Evolutionary conservation across 306 rosid genomes (phyloP).

Genomic region (Trifolium pratense): DNA sequence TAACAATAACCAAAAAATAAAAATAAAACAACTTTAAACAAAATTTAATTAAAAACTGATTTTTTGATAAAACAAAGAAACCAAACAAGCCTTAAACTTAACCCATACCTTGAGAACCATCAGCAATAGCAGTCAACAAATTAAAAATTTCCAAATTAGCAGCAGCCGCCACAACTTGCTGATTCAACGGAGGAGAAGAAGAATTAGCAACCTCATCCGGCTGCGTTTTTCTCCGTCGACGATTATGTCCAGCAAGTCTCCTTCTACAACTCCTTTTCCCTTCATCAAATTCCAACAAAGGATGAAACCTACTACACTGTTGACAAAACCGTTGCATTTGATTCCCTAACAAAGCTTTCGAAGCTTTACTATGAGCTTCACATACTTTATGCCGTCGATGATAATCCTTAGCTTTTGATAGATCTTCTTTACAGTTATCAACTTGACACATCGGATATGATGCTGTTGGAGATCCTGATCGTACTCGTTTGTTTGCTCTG

Average conservation of each 20-base stretch:
- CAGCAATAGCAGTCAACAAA: constrained; percentile 72
- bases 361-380: constrained; percentile 81
- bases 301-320: constrained; percentile 98
- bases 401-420: constrained; percentile 79
- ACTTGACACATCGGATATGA: constrained; percentile 88
- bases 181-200: constrained; percentile 24
- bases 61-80: background rate
- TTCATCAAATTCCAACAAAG: constrained; percentile 79
- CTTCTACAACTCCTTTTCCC: constrained; percentile 91
- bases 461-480: constrained; percentile 71
- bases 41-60: background rate
- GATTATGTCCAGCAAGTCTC: constrained; percentile 92
- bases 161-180: constrained; percentile 8
- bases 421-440: constrained; percentile 83
- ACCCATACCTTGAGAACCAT: constrained; percentile 67
- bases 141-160: constrained; percentile 69
- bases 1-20: background rate
- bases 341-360: constrained; percentile 63
- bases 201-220: constrained; percentile 62
- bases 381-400: constrained; percentile 93
- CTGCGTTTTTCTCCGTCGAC: constrained; percentile 80
- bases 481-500: constrained; percentile 62
- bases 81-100: background rate
- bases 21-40: background rate
- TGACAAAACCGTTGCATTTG: constrained; percentile 93